Base-by-base conservation (phyloP, 768 basidiomycete species). In the Suillus variegatus region DNA sequence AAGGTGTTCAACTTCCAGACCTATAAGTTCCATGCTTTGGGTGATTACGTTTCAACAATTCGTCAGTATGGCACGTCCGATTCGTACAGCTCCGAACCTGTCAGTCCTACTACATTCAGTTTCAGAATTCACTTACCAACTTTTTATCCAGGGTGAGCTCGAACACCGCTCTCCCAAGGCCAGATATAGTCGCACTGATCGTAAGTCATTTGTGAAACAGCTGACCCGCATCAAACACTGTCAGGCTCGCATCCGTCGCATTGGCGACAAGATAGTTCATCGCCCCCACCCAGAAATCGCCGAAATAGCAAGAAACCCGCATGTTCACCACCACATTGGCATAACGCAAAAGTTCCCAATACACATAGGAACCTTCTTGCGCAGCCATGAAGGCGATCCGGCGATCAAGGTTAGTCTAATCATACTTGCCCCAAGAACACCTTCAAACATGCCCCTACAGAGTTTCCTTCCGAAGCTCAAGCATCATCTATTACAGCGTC, bases 81-180 rank as follows among this genome's bases (percentile, higher is more conserved):
- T 32, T 32, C 6, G 6, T 32, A 32, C 32, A 32, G 32, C 32
- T 6, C 32, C 6, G 32, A 32, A 32, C 32, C 32, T 32, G 32
- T 32, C 32, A 32, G 32, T 32, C 32, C 32, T 32, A 32, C 6
- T 5, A 32, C 6, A 5, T 5, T 32, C 32, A 32, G 32, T 32
- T 5, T 0, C 32, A 32, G 6, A 32, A 32, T 32, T 32, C 32
- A 32, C 32, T 5, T 32, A 32, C 32, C 6, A 13, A 58, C 28
- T 64, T 32, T 10, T 79, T 80, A 32, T 68, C 40, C 14, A 75
- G 72, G 4, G 77, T 77, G 0, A 76, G 69, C 28, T 76, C 80
- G 76, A 82, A 79, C 52, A 75, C 47, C 13, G 61, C 2, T 22
- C 35, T 36, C 49, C 25, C 6, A 66, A 66, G 16, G 18, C 36